Percentiles rank a stretch among this genome's conserved stretches.
These are phyloP conservation scores for Syzygium jambos DNA, from an alignment of 345 rosid species.

Conservation along the genomic window DNA sequence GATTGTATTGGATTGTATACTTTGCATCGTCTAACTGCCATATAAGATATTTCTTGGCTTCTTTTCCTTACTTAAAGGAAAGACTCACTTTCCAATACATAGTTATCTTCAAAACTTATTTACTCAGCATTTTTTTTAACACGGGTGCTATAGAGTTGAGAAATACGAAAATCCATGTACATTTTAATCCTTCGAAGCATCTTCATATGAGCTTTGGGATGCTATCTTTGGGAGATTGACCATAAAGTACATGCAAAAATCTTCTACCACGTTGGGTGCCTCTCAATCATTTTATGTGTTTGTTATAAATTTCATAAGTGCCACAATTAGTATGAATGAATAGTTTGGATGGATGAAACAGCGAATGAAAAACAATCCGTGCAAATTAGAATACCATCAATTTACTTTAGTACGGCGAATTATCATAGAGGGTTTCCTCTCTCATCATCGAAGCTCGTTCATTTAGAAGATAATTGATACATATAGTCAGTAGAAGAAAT, in stretches of 20 bases:
- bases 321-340: not conserved
- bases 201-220: not conserved
- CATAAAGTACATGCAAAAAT: not conserved
- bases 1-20: not conserved
- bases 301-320: too few relatives aligned
- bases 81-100: not conserved
- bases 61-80: not conserved
- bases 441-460: not conserved
- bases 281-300: not conserved
- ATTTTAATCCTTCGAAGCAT: not conserved
- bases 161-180: not conserved
- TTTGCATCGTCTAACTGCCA: not conserved
- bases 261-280: not conserved
- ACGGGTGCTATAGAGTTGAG: not conserved
- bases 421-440: not conserved
- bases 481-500: not conserved
- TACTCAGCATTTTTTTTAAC: not conserved
- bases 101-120: not conserved
- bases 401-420: not conserved
- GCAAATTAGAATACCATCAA: not conserved
- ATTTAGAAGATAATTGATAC: not conserved
- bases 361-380: not conserved
- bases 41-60: not conserved
- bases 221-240: not conserved
- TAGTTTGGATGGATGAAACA: not conserved